Base-by-base conservation (phyloP, 495 filamentous ascomycete species). In the Penicilliopsis zonata region DNA sequence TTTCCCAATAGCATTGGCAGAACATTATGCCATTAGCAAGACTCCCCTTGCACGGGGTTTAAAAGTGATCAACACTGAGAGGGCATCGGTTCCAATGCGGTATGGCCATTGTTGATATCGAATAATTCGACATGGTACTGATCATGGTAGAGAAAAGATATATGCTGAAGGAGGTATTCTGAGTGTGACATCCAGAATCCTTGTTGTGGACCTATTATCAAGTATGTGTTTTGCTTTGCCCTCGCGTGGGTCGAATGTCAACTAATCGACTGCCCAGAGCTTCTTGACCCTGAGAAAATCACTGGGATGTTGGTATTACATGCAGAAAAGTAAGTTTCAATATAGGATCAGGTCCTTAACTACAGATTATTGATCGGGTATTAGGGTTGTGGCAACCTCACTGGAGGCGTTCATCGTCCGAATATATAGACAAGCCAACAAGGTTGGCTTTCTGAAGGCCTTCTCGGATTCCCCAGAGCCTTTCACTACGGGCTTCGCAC, bases 391-490 rank as follows among this genome's bases (percentile, higher is more conserved):
- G 15, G 88, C 88, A 13, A 95, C 88, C 0, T 88, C 86, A 2
- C 61, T 83, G 4, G 90, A 98, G 52, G 88, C 90, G 12, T 98
- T 98, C 52, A 94, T 98, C 36, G 61, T 94, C 28, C 80, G 90
- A 18, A 83, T 95, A 26, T 98, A 82, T 49, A 74, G 90, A 31
- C 86, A 95, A 59, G 78, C 78, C 60, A 98, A 98, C 48, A 92
- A 90, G 59, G 61, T 46, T 17, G 90, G 90, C 10, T 96, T 98
- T 43, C 69, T 98, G 13, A 98, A 96, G 49, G 88, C 92, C 5
- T 94, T 98, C 43, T 94, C 90, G 0, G 90, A 98, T 45, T 83
- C 78, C 12, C 90, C 90, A 0, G 86, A 96, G 54, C 80, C 87
- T 2, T 94, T 98, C 41, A 82, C 82, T 0, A 74, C 74, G 1